Conservation (phyloP, 805 yeast species). For the Yamadazyma takamatsuzukensis region DNA sequence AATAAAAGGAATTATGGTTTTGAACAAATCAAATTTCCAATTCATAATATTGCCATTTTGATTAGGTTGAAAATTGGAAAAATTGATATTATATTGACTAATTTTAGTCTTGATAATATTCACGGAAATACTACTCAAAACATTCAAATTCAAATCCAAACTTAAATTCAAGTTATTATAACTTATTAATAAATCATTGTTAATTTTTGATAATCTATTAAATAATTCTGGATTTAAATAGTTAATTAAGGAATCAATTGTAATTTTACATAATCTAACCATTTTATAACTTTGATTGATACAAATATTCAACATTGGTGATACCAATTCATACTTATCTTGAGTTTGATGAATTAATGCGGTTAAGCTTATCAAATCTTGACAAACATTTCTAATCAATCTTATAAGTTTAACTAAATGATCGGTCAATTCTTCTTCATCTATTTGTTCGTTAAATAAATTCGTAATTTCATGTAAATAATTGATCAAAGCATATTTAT, state of each 20-base stretch:
- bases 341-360: slow-evolving; percentile 20
- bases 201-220: slow-evolving; percentile 29
- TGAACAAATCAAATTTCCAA: slow-evolving; percentile 20
- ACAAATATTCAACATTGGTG: slow-evolving; percentile 32
- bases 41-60: neutral
- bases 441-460: slow-evolving; percentile 16
- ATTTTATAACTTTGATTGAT: slow-evolving; percentile 31
- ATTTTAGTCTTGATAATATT: slow-evolving; percentile 23
- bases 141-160: slow-evolving; percentile 6
- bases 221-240: slow-evolving; percentile 22
- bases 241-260: slow-evolving; percentile 23
- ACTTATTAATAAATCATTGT: slow-evolving; percentile 33
- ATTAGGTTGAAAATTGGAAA: slow-evolving; percentile 11
- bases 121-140: slow-evolving; percentile 22
- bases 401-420: slow-evolving; percentile 37
- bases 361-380: slow-evolving; percentile 25
- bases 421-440: slow-evolving; percentile 25
- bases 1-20: slow-evolving; percentile 22
- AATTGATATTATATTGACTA: slow-evolving; percentile 23
- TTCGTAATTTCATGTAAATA: slow-evolving; percentile 30
- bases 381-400: slow-evolving; percentile 31
- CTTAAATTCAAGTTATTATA: slow-evolving; percentile 22
- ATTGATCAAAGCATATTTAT: slow-evolving; percentile 34
- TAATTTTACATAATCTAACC: slow-evolving; percentile 32
- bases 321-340: slow-evolving; percentile 7